Percentiles rank a stretch among this genome's conserved stretches.
phyloP scores from a whole-genome alignment of 371 early-diverging fungal species.

The Capillidium rhysosporum region DNA sequence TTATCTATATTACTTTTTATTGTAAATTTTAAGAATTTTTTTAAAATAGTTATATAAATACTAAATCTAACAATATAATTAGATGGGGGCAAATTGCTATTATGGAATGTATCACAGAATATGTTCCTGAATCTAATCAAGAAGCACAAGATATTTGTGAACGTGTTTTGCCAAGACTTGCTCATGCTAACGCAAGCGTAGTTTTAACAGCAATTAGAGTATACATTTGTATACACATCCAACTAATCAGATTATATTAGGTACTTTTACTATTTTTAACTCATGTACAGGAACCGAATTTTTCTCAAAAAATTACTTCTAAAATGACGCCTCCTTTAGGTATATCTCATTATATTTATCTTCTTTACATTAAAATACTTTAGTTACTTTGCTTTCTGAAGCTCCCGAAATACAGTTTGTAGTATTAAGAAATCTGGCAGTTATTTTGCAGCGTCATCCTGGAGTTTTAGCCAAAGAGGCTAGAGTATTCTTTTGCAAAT shows the following conservation, averaged over 20 bases:
- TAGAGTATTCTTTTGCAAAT: constrained; percentile 86
- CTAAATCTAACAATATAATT: not conserved
- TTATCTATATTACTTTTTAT: not conserved
- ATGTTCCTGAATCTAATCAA: constrained; percentile 35
- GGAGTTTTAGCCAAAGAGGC: constrained; percentile 68
- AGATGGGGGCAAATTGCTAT: constrained; percentile 94
- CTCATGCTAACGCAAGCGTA: constrained; percentile 86
- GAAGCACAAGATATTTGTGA: constrained; percentile 81
- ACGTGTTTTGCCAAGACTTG: constrained; percentile 69
- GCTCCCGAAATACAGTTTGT: constrained; percentile 89
- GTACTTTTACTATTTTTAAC: constrained; percentile 41
- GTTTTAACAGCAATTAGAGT: constrained; percentile 63
- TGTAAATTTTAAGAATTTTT: not conserved
- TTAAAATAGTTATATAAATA: too few species aligned
- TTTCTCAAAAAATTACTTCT: constrained; percentile 36
- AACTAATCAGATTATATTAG: constrained; percentile 9
- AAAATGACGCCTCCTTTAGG: constrained; percentile 84
- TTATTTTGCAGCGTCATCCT: constrained; percentile 66
- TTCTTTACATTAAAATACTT: not conserved
- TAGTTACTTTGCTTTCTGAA: constrained; percentile 69
- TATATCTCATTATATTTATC: constrained; percentile 12
- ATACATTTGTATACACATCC: constrained; percentile 6
- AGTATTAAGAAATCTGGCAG: constrained; percentile 71
- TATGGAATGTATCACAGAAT: constrained; percentile 61
- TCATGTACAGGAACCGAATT: constrained; percentile 38